A percentile compares a stretch with the other conserved stretches of the same genome.
Evolutionary conservation across 768 basidiomycete species (phyloP).

Genomic region (Tremella yokohamensis): DNA sequence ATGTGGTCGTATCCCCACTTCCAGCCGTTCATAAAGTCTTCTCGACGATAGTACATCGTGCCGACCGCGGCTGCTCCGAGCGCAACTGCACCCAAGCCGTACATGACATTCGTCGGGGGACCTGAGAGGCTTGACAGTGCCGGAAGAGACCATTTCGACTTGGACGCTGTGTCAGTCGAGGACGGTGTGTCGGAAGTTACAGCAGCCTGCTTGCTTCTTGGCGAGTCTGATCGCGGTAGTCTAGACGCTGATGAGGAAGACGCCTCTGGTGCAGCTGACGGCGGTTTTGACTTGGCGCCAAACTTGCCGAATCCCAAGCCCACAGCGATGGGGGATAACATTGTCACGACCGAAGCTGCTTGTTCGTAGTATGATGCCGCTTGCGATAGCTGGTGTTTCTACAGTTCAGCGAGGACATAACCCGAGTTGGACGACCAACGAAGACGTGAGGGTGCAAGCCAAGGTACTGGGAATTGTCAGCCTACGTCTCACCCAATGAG

Average conservation of each 20-base stretch:
- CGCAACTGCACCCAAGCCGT: slow-evolving; percentile 64
- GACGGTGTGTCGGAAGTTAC: background rate
- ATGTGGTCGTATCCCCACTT: slow-evolving; percentile 80
- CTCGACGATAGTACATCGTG: slow-evolving; percentile 74
- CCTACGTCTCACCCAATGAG: too few species aligned
- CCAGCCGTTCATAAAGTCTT: slow-evolving; percentile 68
- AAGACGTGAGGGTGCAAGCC: slow-evolving; percentile 67
- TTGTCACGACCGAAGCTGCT: slow-evolving; percentile 59
- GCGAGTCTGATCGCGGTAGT: background rate
- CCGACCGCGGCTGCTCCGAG: slow-evolving; percentile 80
- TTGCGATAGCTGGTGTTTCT: slow-evolving; percentile 72
- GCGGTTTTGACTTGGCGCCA: slow-evolving; percentile 18
- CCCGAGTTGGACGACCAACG: slow-evolving; percentile 18
- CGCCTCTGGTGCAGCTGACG: slow-evolving; percentile 2
- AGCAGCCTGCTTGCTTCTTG: slow-evolving; percentile 14
- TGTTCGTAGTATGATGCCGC: slow-evolving; percentile 66
- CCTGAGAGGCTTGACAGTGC: slow-evolving; percentile 14
- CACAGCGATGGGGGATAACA: slow-evolving; percentile 57
- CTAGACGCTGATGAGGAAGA: background rate
- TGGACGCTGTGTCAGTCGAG: background rate
- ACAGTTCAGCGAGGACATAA: slow-evolving; percentile 8
- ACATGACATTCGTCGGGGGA: slow-evolving; percentile 25
- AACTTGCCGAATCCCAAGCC: slow-evolving; percentile 42
- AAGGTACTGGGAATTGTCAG: slow-evolving; percentile 61
- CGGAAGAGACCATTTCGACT: slow-evolving; percentile 19